Base-by-base conservation (phyloP, 1,284 basidiomycete genomes). In the Ceratobasidium papillatum region DNA sequence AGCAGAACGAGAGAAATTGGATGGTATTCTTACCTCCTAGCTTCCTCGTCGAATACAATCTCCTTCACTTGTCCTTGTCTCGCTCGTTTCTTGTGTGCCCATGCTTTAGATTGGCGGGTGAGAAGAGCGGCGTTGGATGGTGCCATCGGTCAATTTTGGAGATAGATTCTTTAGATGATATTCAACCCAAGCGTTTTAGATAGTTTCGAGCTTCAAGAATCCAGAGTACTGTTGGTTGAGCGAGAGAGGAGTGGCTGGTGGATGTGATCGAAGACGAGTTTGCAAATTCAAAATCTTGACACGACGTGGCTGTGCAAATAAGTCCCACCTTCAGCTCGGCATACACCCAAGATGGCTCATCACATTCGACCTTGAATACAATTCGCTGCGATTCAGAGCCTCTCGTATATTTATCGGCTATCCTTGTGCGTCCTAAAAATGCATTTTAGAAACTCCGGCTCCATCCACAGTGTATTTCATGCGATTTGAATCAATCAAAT, bases 21-120 rank as follows among this genome's bases (percentile, higher is more conserved):
- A 14, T 19, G 22, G 38, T 8, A 36, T 32, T 80, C 84, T 43
- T 54, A 93, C 93, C 87, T 88, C 76, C 93, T 85, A 0, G 91
- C 90, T 64, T 87, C 85, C 43, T 94, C 92, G 80, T 95, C 92
- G 78, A 94, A 95, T 3, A 93, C 78, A 71, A 95, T 81, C 78
- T 92, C 87, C 77, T 89, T 89, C 77, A 93, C 82, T 81, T 92
- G 90, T 8, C 85, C 84, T 66, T 84, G 83, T 77, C 84, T 88
- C 59, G 85, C 85, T 19, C 83, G 84, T 78, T 85, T 89, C 81
- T 93, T 93, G 25, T 89, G 86, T 0, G 88, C 88, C 76, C 90
- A 82, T 65, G 85, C 86, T 27, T 81, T 83, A 81, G 90, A 89
- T 27, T 89, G 87, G 41, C 82, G 85, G 4, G 91, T 91, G 78